Base-by-base conservation (phyloP, 2,329 filamentous ascomycete genomes). In the Mycosphaerella sp. region DNA sequence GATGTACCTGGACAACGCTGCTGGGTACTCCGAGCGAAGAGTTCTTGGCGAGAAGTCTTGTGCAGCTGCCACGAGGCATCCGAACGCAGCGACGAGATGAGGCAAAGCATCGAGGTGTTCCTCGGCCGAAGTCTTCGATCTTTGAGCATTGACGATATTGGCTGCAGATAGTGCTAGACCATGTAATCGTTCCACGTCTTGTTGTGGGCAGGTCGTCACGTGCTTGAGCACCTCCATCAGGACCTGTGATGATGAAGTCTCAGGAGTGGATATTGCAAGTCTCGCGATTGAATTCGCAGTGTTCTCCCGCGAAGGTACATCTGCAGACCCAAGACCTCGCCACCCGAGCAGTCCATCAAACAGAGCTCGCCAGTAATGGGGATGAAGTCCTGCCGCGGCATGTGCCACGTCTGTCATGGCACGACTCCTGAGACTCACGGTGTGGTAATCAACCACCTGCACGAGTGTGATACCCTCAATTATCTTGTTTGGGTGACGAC, bases 391-490 rank as follows among this genome's bases (percentile, higher is more conserved):
- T 0, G 87, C 82, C 0, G 86, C 86, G 38, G 79, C 78, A 10
- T 82, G 73, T 0, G 88, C 84, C 9, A 97, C 89, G 45, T 91
- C 82, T 40, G 83, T 79, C 64, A 95, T 85, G 3, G 91, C 92
- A 60, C 88, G 81, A 12, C 87, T 85, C 23, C 92, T 81, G n/a
- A 95, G 79, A 2, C 93, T 92, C 17, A 98, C 90, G 38, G 89
- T 82, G 68, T 95, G 90, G 66, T 96, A 98, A 67, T 98, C 93
- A 1, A 97, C 88, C 1, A 82, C 80, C 67, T 97, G 93, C 0
- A 97, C 89, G 1, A 97, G 78, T 41, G 82, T 73, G 53, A 98
- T 97, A 0, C 92, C 93, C 64, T 90, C 77, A 12, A 80, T 76
- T 34, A 97, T 82, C 0, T 81, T 90, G 64, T 96, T 85, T 0